Evolutionary conservation across 2,329 filamentous ascomycete genomes (phyloP).

Genomic region (Escovopsis sp.): DNA sequence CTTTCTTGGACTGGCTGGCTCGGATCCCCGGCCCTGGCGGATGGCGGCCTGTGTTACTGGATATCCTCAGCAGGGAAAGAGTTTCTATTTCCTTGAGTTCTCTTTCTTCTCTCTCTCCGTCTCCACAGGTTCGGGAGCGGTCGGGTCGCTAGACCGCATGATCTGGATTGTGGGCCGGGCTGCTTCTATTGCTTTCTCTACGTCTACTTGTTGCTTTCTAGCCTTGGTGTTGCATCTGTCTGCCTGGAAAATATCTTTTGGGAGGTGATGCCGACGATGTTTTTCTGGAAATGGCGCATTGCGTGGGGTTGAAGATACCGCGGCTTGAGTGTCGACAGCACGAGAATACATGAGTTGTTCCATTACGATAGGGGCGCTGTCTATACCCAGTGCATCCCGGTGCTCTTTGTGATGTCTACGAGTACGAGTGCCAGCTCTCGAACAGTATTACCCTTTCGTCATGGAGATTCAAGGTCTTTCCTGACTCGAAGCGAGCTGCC

Average conservation of each 20-base stretch:
- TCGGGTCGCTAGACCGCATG: constrained; percentile 15
- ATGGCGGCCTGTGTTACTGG: constrained; percentile 12
- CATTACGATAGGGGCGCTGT: background rate
- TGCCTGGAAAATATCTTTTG: constrained; percentile 12
- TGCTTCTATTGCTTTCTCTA: constrained; percentile 4
- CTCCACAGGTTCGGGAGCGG: constrained; percentile 18
- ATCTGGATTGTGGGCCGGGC: constrained; percentile 18
- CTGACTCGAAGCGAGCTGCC: background rate
- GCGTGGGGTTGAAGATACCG: constrained; percentile 16
- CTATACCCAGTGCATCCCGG: no score
- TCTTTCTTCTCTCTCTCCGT: no score
- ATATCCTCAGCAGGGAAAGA: constrained; percentile 13
- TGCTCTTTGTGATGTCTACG: no score
- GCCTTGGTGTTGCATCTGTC: constrained; percentile 19
- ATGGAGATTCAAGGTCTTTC: background rate
- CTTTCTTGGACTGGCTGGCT: constrained; percentile 3
- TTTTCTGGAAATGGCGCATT: constrained; percentile 17
- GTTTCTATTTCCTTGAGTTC: constrained; percentile 10
- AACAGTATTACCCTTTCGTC: no score
- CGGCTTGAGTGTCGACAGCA: constrained; percentile 17
- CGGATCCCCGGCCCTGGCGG: background rate
- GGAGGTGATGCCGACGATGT: constrained; percentile 14
- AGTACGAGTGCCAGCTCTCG: no score
- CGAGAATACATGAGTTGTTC: constrained; percentile 24
- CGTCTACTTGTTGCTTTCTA: constrained; percentile 13